Base-by-base conservation (phyloP, 495 filamentous ascomycete genomes). In the Aspergillus haitiensis region DNA sequence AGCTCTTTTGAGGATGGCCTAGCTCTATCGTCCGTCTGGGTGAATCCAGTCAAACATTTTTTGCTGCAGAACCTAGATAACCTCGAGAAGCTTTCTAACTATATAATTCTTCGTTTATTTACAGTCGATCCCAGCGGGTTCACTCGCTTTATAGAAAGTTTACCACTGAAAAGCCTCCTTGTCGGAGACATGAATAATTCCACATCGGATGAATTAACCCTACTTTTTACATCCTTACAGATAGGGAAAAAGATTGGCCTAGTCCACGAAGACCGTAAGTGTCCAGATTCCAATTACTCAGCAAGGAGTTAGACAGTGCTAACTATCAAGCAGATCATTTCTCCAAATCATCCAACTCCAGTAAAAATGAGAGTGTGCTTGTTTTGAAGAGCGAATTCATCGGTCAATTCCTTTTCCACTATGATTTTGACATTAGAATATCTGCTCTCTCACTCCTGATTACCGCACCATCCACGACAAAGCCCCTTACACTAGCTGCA, bases 221-320 rank as follows among this genome's bases (percentile, higher is more conserved):
- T 90, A 12, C 78, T 87, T 40, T 82, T 92, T 56, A 82, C 85
- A 46, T 82, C 88, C 15, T 76, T 96, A 35, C 87, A 92, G 62
- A 78, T 86, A 10, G 91, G 88, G 13, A 95, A 94, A 76, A 91
- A 93, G 55, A 73, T 82, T 37, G 91, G 90, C 0, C 67, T 93
- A 21, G 82, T 96, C 7, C 82, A 86, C 52, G 91, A 93, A 64
- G 81, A 87, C 52, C 80, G 89, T 90, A 77, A 78, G 83, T 73
- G 46, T n/a, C 5, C 46, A 50, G 13, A 11, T 21, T 21, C 12
- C 13, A 3, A 1, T 15, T 33, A 27, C 16, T 10, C 35, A 1
- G 6, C 6, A 18, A 5, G 7, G 0, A 35, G 27, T 8, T 58
- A 12, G 44, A 7, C 9, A 21, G n/a, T 7, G 7, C 68, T 76